These are phyloP conservation scores for Cantharellus cinnabarinus DNA, from an alignment of 768 basidiomycete genomes.

Conservation along the genomic window DNA sequence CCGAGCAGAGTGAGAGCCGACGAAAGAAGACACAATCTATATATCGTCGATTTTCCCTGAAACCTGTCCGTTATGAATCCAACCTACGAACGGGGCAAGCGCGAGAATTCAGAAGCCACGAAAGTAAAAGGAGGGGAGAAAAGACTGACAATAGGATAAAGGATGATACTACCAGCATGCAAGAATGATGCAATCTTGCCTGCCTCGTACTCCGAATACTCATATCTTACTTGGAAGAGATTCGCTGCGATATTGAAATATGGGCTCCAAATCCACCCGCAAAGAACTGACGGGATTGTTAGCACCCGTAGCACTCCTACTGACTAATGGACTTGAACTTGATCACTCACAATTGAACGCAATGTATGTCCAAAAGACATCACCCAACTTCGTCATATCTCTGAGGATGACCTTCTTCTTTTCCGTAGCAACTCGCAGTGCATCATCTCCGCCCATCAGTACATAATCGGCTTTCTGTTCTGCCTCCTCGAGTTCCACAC, in stretches of 20 bases:
- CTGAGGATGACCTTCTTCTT: constrained; percentile 40
- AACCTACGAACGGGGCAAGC: constrained; percentile 20
- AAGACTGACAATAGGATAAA: constrained; percentile 44
- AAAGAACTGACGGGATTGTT: constrained; percentile 23
- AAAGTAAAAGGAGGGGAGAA: not conserved
- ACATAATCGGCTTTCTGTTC: constrained; percentile 19
- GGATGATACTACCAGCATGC: constrained; percentile 41
- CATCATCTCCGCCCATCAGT: constrained; percentile 10
- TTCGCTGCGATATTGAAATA: constrained; percentile 66
- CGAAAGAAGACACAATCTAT: constrained; percentile 36
- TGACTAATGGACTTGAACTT: not conserved
- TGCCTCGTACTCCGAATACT: constrained; percentile 36
- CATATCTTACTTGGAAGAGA: constrained; percentile 48
- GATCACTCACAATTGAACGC: constrained; percentile 27
- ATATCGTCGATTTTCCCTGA: constrained; percentile 35
- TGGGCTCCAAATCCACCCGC: constrained; percentile 58
- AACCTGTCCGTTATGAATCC: constrained; percentile 45
- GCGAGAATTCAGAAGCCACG: not conserved
- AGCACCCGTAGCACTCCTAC: not conserved
- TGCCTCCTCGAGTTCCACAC: constrained; percentile 40
- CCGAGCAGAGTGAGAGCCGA: constrained; percentile 38
- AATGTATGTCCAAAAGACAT: constrained; percentile 27
- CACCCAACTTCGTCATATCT: constrained; percentile 46
- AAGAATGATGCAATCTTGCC: constrained; percentile 50
- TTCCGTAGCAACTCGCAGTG: constrained; percentile 41